These are phyloP conservation scores for Cercospora beticola DNA, from an alignment of 2,329 filamentous ascomycete genomes.

Conservation along the genomic window DNA sequence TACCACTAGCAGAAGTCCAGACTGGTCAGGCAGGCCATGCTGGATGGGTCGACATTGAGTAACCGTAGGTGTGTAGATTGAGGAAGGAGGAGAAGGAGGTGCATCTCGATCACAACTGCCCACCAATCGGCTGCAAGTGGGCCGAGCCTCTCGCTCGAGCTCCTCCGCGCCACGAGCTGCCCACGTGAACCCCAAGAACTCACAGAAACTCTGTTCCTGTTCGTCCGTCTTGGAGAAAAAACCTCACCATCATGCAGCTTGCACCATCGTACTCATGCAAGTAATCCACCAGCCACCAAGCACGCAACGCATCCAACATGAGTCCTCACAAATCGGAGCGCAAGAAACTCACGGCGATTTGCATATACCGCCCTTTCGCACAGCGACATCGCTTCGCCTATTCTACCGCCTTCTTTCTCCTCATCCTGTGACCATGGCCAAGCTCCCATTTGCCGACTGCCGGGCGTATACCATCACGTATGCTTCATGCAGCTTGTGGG, in stretches of 20 bases:
- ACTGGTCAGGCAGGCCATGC: not conserved
- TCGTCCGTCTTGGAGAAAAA: not conserved
- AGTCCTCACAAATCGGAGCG: not conserved
- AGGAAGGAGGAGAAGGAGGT: not conserved
- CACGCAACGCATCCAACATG: not conserved
- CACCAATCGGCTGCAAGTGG: not conserved
- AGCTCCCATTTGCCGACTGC: conserved; percentile 17
- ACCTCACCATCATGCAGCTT: not conserved
- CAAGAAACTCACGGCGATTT: not conserved
- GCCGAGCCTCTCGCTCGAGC: not conserved
- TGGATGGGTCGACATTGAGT: not conserved
- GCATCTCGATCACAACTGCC: not conserved
- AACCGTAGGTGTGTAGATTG: not conserved
- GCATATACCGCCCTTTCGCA: not conserved
- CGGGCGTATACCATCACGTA: conserved; percentile 12
- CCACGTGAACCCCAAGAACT: not conserved
- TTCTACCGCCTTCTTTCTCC: not conserved
- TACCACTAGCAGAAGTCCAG: not conserved
- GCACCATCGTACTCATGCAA: not conserved
- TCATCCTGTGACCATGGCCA: conserved; percentile 9
- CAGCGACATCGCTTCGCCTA: conserved; percentile 3
- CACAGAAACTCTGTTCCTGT: not conserved
- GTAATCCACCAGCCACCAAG: not conserved
- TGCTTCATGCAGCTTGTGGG: conserved; percentile 7
- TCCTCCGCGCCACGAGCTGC: not conserved